Evolutionary conservation across 2,329 filamentous ascomycete species (phyloP).

Genomic region (Monosporascus sp.): DNA sequence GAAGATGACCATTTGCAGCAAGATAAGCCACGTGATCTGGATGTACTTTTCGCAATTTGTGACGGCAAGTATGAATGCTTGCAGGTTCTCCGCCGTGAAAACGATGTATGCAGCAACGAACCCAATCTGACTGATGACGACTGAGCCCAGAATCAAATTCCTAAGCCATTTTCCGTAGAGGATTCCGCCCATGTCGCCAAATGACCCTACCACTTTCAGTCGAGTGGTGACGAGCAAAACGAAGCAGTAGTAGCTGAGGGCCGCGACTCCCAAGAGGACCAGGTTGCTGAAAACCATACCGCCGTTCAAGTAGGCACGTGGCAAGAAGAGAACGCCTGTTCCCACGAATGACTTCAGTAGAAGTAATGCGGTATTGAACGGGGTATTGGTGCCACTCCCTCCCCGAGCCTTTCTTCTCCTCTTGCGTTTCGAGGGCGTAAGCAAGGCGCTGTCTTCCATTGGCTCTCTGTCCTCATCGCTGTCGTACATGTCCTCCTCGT

Average conservation of each 20-base stretch:
- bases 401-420: slow-evolving; percentile 72
- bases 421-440: slow-evolving; percentile 70
- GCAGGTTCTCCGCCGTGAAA: slow-evolving; percentile 91
- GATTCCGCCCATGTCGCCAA: slow-evolving; percentile 91
- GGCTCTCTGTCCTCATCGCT: slow-evolving; percentile 68
- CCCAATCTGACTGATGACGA: slow-evolving; percentile 91
- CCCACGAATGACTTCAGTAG: slow-evolving; percentile 97
- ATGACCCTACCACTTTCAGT: slow-evolving; percentile 83
- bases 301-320: slow-evolving; percentile 88
- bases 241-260: slow-evolving; percentile 94
- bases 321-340: slow-evolving; percentile 89
- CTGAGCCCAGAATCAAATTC: slow-evolving; percentile 79
- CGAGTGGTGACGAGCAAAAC: slow-evolving; percentile 86
- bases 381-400: slow-evolving; percentile 69
- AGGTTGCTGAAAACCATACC: slow-evolving; percentile 96
- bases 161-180: slow-evolving; percentile 91
- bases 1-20: slow-evolving; percentile 95
- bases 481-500: slow-evolving; percentile 51
- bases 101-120: slow-evolving; percentile 96
- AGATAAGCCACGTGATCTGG: slow-evolving; percentile 81
- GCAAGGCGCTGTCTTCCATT: slow-evolving; percentile 81
- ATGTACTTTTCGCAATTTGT: slow-evolving; percentile 82
- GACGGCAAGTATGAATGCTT: slow-evolving; percentile 90
- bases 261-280: slow-evolving; percentile 79
- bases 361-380: slow-evolving; percentile 74